phyloP scores from a whole-genome alignment of 495 filamentous ascomycete species.

The Penicillium tannophilum region DNA sequence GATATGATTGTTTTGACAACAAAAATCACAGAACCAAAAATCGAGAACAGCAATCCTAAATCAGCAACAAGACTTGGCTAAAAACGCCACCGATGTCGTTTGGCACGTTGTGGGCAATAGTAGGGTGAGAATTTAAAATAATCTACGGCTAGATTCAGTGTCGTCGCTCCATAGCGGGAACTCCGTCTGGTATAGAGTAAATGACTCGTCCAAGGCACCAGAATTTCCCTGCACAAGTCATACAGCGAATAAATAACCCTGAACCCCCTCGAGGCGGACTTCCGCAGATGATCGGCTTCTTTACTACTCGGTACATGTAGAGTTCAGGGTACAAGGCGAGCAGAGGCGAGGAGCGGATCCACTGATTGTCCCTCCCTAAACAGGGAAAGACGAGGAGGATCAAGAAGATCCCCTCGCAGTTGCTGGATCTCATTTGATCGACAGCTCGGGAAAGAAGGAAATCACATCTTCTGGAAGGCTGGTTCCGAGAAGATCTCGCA shows the following conservation, averaged over 20 bases:
- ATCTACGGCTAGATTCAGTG: neutral
- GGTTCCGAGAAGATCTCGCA: slow-evolving; percentile 1
- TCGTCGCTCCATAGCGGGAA: neutral
- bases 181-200: slow-evolving; percentile 8
- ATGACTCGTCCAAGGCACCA: neutral
- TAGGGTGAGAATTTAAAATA: neutral
- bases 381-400: slow-evolving; percentile 5
- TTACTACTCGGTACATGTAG: neutral
- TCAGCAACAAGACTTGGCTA: slow-evolving; percentile 16
- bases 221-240: neutral
- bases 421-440: slow-evolving; percentile 13
- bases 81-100: slow-evolving; percentile 35
- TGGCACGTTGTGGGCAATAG: slow-evolving; percentile 20
- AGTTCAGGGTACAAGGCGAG: slow-evolving; percentile 9
- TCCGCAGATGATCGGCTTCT: slow-evolving; percentile 11
- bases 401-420: slow-evolving; percentile 5
- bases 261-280: slow-evolving; percentile 6
- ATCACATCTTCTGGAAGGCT: slow-evolving; percentile 2
- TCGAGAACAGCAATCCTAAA: slow-evolving; percentile 15
- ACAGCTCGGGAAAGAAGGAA: slow-evolving; percentile 1
- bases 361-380: slow-evolving; percentile 16
- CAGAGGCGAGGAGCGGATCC: slow-evolving; percentile 7
- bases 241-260: neutral
- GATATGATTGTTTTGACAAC: neutral
- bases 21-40: neutral